phyloP scores from a whole-genome alignment of 495 filamentous ascomycete species.

The Astrothelium subdiscretum region DNA sequence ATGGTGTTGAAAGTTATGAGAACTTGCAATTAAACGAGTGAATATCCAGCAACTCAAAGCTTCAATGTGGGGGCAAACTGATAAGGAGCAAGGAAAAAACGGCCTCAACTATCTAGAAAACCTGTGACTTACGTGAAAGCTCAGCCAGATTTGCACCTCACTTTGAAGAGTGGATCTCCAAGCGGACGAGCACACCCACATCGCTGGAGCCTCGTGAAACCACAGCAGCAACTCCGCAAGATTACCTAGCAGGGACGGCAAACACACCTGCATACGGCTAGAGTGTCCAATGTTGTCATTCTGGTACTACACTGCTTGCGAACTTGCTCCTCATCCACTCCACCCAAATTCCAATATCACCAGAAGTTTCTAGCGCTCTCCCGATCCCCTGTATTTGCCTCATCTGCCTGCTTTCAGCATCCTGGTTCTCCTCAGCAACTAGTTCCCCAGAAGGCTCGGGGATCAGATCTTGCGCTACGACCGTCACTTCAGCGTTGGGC shows the following conservation, averaged over 20 bases:
- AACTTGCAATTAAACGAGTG: no score
- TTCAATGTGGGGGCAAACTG: no score
- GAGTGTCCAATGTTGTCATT: not conserved
- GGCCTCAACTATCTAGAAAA: no score
- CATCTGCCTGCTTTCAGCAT: not conserved
- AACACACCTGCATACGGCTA: not conserved
- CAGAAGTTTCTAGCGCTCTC: conserved; percentile 22
- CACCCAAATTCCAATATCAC: conserved; percentile 25
- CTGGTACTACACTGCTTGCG: not conserved
- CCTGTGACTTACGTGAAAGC: no score
- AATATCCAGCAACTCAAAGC: no score
- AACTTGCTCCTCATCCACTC: conserved; percentile 23
- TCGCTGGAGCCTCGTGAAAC: no score
- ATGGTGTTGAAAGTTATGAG: no score
- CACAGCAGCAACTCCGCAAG: no score
- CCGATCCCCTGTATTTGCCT: conserved; percentile 15
- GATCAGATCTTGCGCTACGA: conserved; percentile 17
- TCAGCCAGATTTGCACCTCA: no score
- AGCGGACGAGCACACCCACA: no score
- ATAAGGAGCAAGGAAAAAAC: no score
- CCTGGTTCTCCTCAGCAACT: not conserved
- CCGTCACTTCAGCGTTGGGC: conserved; percentile 19
- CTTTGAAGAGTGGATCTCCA: no score
- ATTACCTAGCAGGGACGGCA: not conserved
- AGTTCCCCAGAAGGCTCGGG: not conserved